A percentile compares a stretch with the other conserved stretches of the same genome.
Evolutionary conservation across 768 basidiomycete species (phyloP).

Genomic region (Holtermanniella nyarrowii): DNA sequence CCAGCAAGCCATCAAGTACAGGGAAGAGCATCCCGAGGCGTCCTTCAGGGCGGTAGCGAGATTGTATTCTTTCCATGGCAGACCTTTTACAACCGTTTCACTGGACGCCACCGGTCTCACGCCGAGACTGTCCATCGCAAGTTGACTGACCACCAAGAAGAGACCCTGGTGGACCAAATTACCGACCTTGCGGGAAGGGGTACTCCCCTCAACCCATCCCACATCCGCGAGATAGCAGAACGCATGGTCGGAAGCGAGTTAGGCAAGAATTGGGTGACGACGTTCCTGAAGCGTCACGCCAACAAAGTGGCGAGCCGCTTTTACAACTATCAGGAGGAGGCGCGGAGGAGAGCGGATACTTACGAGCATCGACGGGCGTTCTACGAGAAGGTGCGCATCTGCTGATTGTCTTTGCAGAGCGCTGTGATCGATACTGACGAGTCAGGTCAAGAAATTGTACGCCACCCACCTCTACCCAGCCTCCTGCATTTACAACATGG

Average conservation of each 20-base stretch:
- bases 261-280: conserved; percentile 6
- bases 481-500: conserved; percentile 10
- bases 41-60: neutral
- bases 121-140: too few species aligned
- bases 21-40: conserved; percentile 1
- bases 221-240: conserved; percentile 6
- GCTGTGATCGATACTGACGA: too few species aligned
- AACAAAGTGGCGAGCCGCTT: neutral
- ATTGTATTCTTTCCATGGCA: neutral
- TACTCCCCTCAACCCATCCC: conserved; percentile 9
- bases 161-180: too few species aligned
- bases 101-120: too few species aligned
- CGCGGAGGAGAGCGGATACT: too few species aligned
- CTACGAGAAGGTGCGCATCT: neutral
- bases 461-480: conserved; percentile 2
- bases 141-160: too few species aligned
- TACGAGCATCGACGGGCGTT: too few species aligned
- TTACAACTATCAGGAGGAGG: conserved; percentile 3
- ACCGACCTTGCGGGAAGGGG: conserved; percentile 6
- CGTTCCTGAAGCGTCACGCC: conserved; percentile 4
- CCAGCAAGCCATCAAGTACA: conserved; percentile 2
- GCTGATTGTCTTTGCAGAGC: too few species aligned
- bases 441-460: conserved; percentile 3
- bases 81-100: neutral
- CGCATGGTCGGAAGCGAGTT: too few species aligned